Conservation (phyloP, 2,329 filamentous ascomycete species). For the Aspergillus unguis region DNA sequence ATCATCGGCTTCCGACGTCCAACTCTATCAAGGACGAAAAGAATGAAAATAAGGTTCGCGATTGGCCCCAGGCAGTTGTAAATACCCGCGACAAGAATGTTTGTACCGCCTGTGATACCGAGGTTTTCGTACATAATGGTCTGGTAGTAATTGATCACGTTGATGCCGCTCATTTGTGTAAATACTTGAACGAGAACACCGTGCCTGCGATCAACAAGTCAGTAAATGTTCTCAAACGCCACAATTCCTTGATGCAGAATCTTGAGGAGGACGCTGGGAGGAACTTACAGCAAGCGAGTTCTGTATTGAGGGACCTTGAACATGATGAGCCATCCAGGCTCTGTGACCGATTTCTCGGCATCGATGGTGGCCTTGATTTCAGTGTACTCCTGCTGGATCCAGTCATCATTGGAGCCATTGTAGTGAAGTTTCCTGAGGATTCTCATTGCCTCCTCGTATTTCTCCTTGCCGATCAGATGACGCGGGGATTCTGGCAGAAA, state of each 20-base stretch:
- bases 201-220: slow-evolving; percentile 33
- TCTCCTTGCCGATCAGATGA: slow-evolving; percentile 41
- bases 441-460: slow-evolving; percentile 47
- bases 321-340: slow-evolving; percentile 39
- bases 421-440: slow-evolving; percentile 55
- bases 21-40: slow-evolving; percentile 54
- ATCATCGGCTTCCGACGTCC: slow-evolving; percentile 53
- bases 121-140: slow-evolving; percentile 44
- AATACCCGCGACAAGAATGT: slow-evolving; percentile 56
- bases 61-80: slow-evolving; percentile 58
- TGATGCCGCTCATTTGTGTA: slow-evolving; percentile 50
- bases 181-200: slow-evolving; percentile 63
- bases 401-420: slow-evolving; percentile 54
- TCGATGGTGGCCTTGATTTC: slow-evolving; percentile 50
- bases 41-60: slow-evolving; percentile 49
- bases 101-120: slow-evolving; percentile 54
- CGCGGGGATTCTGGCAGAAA: slow-evolving; percentile 37
- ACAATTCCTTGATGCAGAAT: too few relatives aligned
- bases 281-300: slow-evolving; percentile 52
- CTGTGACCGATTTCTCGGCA: slow-evolving; percentile 55
- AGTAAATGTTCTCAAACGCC: background rate
- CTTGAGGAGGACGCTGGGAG: too few relatives aligned
- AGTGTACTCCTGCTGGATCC: slow-evolving; percentile 45
- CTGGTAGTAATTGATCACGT: slow-evolving; percentile 36
- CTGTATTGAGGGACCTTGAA: slow-evolving; percentile 50